These are phyloP conservation scores for Mortierella sp. DNA, from an alignment of 371 early-diverging fungal genomes.

Conservation along the genomic window DNA sequence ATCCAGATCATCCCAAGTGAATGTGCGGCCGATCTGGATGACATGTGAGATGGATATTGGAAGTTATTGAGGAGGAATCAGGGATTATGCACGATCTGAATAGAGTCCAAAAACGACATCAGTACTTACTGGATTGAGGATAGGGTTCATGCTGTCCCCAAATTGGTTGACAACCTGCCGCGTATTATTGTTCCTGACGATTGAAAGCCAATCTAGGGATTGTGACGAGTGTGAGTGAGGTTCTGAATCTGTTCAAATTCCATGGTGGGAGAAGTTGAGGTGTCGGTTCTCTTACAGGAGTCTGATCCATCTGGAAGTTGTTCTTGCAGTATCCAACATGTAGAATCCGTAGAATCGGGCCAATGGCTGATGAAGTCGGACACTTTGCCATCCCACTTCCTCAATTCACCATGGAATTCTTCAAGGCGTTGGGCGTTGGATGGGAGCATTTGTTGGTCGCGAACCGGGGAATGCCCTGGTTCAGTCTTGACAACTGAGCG, in stretches of 20 bases:
- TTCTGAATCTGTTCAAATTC: neutral
- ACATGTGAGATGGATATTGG: too few species aligned
- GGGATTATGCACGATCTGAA: too few species aligned
- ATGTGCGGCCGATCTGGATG: too few species aligned
- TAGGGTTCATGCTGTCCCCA: conserved; percentile 76
- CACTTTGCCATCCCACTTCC: conserved; percentile 62
- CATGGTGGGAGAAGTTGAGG: too few species aligned
- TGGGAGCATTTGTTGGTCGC: conserved; percentile 21
- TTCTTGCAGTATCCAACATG: conserved; percentile 27
- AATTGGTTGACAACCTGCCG: conserved; percentile 68
- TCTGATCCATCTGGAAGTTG: too few species aligned
- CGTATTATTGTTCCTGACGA: conserved; percentile 55
- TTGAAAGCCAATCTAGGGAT: conserved; percentile 60
- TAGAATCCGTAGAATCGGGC: conserved; percentile 41
- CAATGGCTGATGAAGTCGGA: conserved; percentile 59
- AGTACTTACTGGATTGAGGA: conserved; percentile 63
- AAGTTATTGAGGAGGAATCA: too few species aligned
- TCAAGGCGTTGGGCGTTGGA: conserved; percentile 26
- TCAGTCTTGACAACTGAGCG: conserved; percentile 11
- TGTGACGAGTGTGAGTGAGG: neutral
- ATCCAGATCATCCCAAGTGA: too few species aligned
- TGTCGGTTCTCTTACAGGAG: too few species aligned
- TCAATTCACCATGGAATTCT: conserved; percentile 61
- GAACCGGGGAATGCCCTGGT: conserved; percentile 19
- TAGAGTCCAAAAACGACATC: neutral